Evolutionary conservation across 2,329 filamentous ascomycete genomes (phyloP).

Genomic region (Pseudocercospora eumusae): DNA sequence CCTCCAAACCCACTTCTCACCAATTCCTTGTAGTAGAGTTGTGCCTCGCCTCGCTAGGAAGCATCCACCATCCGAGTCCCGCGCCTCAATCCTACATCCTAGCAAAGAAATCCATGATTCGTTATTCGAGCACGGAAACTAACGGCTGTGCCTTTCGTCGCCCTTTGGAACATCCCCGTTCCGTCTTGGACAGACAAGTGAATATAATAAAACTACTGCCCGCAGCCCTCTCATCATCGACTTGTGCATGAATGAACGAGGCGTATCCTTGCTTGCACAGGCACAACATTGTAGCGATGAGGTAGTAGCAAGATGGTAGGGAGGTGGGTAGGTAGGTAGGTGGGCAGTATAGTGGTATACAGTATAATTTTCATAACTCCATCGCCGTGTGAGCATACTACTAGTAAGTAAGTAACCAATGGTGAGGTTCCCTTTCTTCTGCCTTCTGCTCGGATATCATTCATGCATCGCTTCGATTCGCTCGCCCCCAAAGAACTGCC

Average conservation of each 20-base stretch:
- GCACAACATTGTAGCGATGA: too few relatives aligned
- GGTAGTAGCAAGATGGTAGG: too few relatives aligned
- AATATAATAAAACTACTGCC: not conserved
- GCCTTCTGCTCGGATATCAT: not conserved
- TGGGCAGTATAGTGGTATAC: too few relatives aligned
- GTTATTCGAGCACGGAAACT: not conserved
- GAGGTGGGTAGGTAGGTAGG: too few relatives aligned
- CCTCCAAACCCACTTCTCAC: too few relatives aligned
- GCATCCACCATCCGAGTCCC: not conserved
- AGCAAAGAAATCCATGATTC: not conserved
- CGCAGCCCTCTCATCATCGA: not conserved
- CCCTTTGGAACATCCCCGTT: conserved; percentile 12
- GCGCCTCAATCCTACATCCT: not conserved
- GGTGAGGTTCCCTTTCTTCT: too few relatives aligned
- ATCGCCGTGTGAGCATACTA: not conserved
- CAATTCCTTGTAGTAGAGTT: not conserved
- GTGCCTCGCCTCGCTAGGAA: not conserved
- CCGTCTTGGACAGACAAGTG: conserved; percentile 14
- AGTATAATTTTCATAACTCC: too few relatives aligned
- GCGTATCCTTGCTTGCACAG: too few relatives aligned
- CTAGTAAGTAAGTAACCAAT: not conserved
- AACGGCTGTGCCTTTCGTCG: conserved; percentile 5
- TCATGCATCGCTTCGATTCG: not conserved
- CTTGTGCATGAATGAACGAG: not conserved
- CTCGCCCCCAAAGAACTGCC: not conserved